These are phyloP conservation scores for Lolium rigidum DNA, from an alignment of 176 grass and related monocot genomes.

Conservation along the genomic window DNA sequence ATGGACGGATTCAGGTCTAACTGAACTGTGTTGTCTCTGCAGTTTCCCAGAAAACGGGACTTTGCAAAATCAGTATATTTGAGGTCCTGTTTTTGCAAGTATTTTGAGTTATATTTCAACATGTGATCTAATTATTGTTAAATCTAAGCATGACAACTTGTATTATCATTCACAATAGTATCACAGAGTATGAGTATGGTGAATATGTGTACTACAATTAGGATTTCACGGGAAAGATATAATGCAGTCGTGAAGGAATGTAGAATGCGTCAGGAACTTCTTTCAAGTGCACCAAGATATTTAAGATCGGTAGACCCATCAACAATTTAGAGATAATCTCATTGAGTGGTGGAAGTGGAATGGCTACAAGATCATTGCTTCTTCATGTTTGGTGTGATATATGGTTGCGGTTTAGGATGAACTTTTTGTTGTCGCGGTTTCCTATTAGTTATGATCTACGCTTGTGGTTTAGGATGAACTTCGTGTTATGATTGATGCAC, in stretches of 20 bases:
- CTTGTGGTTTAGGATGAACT: no score
- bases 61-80: background rate
- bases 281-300: background rate
- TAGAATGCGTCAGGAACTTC: background rate
- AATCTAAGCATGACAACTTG: background rate
- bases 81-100: background rate
- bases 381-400: background rate
- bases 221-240: background rate
- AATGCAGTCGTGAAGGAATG: background rate
- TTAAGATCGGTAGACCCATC: background rate
- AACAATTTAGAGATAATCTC: background rate
- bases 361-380: background rate
- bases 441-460: background rate
- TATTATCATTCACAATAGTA: background rate
- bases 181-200: background rate
- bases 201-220: background rate
- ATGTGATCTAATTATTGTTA: background rate
- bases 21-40: background rate
- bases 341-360: background rate
- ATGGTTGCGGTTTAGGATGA: background rate
- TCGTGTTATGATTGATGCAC: no score
- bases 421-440: background rate
- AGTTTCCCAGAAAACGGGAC: background rate
- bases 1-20: conserved; percentile 26
- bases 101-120: background rate